Conservation (phyloP, 345 rosid species). For the Garcia nutans region DNA sequence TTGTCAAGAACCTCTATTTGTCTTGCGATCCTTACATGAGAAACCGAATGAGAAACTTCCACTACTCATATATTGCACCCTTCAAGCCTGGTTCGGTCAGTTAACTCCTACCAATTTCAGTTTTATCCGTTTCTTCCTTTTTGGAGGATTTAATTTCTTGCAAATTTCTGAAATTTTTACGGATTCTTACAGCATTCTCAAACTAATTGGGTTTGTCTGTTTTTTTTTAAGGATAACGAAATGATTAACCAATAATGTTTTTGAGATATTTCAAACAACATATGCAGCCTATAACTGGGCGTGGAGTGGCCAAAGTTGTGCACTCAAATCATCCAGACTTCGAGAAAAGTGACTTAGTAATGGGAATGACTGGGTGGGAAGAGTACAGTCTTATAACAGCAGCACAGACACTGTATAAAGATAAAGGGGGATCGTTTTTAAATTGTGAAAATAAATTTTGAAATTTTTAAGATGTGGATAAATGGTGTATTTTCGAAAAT, state of each 20-base stretch:
- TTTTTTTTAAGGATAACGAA: too few species aligned
- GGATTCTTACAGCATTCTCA: not conserved
- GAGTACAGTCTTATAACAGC: constrained; percentile 48
- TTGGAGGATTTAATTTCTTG: not conserved
- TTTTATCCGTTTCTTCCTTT: not conserved
- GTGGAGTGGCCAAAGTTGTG: constrained; percentile 56
- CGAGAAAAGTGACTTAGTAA: constrained; percentile 48
- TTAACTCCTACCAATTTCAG: not conserved
- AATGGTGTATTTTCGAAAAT: too few species aligned
- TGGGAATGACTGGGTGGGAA: constrained; percentile 67
- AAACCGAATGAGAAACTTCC: not conserved
- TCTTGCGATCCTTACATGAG: constrained; percentile 9
- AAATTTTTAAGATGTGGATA: too few species aligned
- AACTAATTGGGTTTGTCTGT: not conserved
- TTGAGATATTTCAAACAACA: not conserved
- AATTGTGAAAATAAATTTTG: too few species aligned
- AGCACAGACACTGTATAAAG: constrained; percentile 38
- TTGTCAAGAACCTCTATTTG: constrained; percentile 7
- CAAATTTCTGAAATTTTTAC: not conserved
- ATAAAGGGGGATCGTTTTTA: too few species aligned
- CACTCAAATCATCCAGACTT: constrained; percentile 48
- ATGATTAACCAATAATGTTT: too few species aligned
- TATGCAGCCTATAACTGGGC: constrained; percentile 45
- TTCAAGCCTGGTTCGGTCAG: not conserved
- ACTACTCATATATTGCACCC: not conserved